Percentiles rank a stretch among this genome's conserved stretches.
These are phyloP conservation scores for Lachnellula willkommii DNA, from an alignment of 2,329 filamentous ascomycete genomes.

Conservation along the genomic window DNA sequence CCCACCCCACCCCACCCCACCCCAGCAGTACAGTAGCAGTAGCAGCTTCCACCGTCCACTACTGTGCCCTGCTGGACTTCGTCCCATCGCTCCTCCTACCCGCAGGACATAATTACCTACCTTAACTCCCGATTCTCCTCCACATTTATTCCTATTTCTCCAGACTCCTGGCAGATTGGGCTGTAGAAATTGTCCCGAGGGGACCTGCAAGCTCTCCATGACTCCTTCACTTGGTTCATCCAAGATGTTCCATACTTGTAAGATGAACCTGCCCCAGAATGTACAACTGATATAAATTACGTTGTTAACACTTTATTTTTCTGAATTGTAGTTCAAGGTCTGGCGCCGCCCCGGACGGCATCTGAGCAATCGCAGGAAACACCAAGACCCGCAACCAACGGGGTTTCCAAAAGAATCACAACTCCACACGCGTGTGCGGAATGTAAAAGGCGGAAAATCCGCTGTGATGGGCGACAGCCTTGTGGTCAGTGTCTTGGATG, in stretches of 20 bases:
- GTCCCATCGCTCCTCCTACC: background rate
- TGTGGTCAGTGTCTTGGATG: slow-evolving; percentile 81
- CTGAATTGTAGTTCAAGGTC: slow-evolving; percentile 27
- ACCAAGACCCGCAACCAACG: slow-evolving; percentile 31
- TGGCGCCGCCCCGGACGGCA: slow-evolving; percentile 25
- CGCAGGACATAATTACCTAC: background rate
- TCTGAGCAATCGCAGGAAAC: slow-evolving; percentile 25
- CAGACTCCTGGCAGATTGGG: slow-evolving; percentile 5
- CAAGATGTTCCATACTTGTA: slow-evolving; percentile 33
- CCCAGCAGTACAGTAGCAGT: background rate
- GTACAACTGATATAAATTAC: background rate
- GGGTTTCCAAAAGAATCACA: slow-evolving; percentile 46
- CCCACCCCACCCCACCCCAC: background rate
- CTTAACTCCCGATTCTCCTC: background rate
- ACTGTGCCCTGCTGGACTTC: background rate
- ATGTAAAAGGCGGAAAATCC: slow-evolving; percentile 76
- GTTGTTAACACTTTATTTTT: slow-evolving; percentile 6
- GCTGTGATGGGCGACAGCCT: slow-evolving; percentile 75
- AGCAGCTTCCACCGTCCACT: background rate
- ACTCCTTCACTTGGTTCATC: slow-evolving; percentile 26
- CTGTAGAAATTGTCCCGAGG: background rate
- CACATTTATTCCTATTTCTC: slow-evolving; percentile 1
- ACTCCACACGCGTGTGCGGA: slow-evolving; percentile 65
- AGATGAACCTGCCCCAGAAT: slow-evolving; percentile 7
- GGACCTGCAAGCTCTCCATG: slow-evolving; percentile 20